Evolutionary conservation across 2,329 filamentous ascomycete genomes (phyloP).

Genomic region (Blastomyces parvus): DNA sequence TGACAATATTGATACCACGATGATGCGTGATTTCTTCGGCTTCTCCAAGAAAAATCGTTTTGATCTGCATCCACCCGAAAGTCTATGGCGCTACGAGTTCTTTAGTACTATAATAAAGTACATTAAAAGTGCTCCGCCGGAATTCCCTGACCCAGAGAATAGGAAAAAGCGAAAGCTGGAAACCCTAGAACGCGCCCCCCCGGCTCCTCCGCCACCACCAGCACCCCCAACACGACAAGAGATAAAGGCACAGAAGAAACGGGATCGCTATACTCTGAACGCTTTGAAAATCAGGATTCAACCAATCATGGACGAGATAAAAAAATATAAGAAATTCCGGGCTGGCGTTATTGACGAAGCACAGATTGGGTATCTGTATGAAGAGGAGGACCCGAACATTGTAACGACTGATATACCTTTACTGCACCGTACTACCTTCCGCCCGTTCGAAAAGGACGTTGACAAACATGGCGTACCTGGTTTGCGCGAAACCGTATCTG

Average conservation of each 20-base stretch:
- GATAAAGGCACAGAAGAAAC: constrained; percentile 66
- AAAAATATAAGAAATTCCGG: constrained; percentile 84
- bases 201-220: constrained; percentile 54
- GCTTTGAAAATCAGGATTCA: constrained; percentile 80
- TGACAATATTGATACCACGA: constrained; percentile 48
- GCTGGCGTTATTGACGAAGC: constrained; percentile 64
- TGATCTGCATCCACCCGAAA: constrained; percentile 56
- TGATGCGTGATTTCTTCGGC: constrained; percentile 70
- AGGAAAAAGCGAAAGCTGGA: constrained; percentile 81
- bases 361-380: constrained; percentile 70
- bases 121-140: constrained; percentile 65
- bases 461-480: constrained; percentile 72
- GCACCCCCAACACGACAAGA: constrained; percentile 65
- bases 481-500: constrained; percentile 61
- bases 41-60: constrained; percentile 73
- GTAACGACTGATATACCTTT: constrained; percentile 51
- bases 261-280: constrained; percentile 76
- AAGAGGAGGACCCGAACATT: constrained; percentile 65
- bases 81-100: constrained; percentile 60
- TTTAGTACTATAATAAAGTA: constrained; percentile 67
- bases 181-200: constrained; percentile 63
- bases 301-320: constrained; percentile 95
- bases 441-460: constrained; percentile 69
- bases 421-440: constrained; percentile 48
- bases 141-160: constrained; percentile 79